Conservation (phyloP, 306 rosid genomes). For the Geum urbanum region DNA sequence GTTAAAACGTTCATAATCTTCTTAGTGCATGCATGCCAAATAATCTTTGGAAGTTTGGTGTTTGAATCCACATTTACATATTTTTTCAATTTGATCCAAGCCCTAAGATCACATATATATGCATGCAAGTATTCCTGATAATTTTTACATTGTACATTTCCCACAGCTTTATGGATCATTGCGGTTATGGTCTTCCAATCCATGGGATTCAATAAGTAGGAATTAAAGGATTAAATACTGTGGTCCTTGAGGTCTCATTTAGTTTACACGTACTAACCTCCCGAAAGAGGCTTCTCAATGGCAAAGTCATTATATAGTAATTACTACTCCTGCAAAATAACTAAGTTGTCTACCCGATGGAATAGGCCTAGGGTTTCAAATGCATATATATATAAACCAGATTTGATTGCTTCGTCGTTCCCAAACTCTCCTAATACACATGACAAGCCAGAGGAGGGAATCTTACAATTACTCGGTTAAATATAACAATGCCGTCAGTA, state of each 20-base stretch:
- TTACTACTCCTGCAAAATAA: neutral
- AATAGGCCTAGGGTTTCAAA: too few relatives aligned
- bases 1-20: too few relatives aligned
- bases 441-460: too few relatives aligned
- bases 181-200: neutral
- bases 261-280: neutral
- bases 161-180: neutral
- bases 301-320: neutral
- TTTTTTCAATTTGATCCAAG: neutral
- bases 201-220: neutral
- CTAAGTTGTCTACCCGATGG: too few relatives aligned
- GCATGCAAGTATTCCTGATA: neutral
- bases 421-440: neutral
- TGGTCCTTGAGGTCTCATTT: neutral
- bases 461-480: too few relatives aligned
- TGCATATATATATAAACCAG: neutral
- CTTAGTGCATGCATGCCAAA: too few relatives aligned
- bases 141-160: neutral
- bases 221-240: neutral
- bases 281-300: neutral
- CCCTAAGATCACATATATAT: neutral
- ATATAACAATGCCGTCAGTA: too few relatives aligned
- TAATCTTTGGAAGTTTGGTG: too few relatives aligned
- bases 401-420: neutral
- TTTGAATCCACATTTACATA: too few relatives aligned